Evolutionary conservation across 768 basidiomycete species (phyloP), one percentile per base, ranked within the genome.

Genomic region (Candolleomyces aberdarensis): DNA sequence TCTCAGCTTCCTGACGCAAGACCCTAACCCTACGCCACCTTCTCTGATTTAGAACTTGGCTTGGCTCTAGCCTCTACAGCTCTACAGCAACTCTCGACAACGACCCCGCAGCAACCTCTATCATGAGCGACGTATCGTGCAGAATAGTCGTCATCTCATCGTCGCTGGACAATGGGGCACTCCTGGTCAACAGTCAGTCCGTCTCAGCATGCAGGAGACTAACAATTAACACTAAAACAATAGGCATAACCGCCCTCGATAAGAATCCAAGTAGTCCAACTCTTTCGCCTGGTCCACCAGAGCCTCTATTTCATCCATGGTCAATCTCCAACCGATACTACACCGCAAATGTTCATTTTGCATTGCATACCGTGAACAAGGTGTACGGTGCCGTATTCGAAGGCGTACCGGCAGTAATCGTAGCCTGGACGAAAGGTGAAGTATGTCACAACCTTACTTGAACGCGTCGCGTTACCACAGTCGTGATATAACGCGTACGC

Each of bases 281-380:
- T 11, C 3, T 19, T 19, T 15, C 20, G 11, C 48, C 22, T 7
- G 29, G 31, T 20, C 29, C 48, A 20, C 22, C 47, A 17, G 60
- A 57, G 32, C 56, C 60, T 6, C 19, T 51, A 26, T 57, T 22
- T 19, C 26, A 57, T 36, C 86, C 88, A 10, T 93, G 90, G 91
- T 88, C 83, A 46, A 89, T 93, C 62, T 73, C 74, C 56, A 93
- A 93, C 76, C 87, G 84, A 70, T 94, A 94, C 73, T 94, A 94
- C 74, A 83, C 83, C 14, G 92, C 92, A 1, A 77, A 82, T 61
- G 88, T 94, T 7, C 84, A 86, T 62, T 92, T 94, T 68, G 74
- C 84, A 39, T 75, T 80, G 11, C 79, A 80, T 58, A 74, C 80
- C 17, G 70, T 85, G 57, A 73, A 76, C 32, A 76, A 78, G 11